Evolutionary conservation across 805 yeast genomes (phyloP), one percentile per base, ranked within the genome.

Genomic region (Ogataea pini): DNA sequence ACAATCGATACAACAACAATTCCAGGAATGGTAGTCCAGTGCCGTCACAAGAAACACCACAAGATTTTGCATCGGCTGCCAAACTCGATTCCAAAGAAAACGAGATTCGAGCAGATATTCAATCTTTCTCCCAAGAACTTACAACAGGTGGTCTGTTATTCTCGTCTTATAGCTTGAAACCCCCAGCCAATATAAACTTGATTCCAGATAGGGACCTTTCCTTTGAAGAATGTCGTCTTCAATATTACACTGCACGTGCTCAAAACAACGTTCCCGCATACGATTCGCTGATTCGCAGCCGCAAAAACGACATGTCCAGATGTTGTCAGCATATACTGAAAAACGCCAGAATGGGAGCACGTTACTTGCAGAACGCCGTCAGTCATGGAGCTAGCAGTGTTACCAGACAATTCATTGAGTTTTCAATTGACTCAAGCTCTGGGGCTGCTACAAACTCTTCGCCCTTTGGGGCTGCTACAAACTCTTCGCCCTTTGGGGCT

Each of bases 121-220:
- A 28, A 8, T 16, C 32, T 4, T 28, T 39, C 10, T 4, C 28
- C 12, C 33, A 32, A 14, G 53, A 53, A 36, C 50, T 52, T 24
- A 18, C 43, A 25, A 24, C 41, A 18, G 20, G 17, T 14, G 33
- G 32, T 63, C 12, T 44, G 2, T 59, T 75, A 1, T 54, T 66
- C 2, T 71, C 84, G 0, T 65, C 76, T 1, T 78, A 75, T 60
- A 79, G 85, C 20, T 58, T 77, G n/a, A 72, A 70, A 1, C 59
- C 61, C 2, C 82, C 82, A 1, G 78, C 79, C 0, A 70, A 71
- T 7, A 69, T 71, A 39, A 79, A 77, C 55, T 57, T 82, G 36
- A 77, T 81, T 7, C 54, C 65, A 2, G 78, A 75, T 1, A 65
- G 86, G 57, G 86, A 82, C 51, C 59, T 74, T 18, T 79, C 85